phyloP scores from a whole-genome alignment of 306 rosid genomes.

The Spatholobus suberectus region DNA sequence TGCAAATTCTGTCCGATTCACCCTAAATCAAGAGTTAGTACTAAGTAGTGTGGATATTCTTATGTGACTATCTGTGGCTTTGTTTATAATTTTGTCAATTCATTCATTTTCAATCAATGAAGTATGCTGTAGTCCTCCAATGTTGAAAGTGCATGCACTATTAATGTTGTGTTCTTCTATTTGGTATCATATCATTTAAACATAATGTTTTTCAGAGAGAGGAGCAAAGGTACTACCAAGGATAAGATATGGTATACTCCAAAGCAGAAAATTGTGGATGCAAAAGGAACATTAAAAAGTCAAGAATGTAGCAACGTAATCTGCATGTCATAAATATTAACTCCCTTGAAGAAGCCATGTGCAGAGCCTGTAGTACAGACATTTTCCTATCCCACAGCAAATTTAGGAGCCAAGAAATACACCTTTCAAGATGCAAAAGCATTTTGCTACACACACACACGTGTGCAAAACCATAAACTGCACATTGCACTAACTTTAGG shows the following conservation, averaged over 20 bases:
- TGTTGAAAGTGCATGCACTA: neutral
- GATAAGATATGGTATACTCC: neutral
- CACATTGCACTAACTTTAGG: neutral
- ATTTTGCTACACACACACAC: neutral
- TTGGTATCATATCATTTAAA: neutral
- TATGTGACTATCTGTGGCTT: neutral
- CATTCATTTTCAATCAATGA: neutral
- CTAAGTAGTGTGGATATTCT: conserved; percentile 10
- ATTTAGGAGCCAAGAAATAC: conserved; percentile 13
- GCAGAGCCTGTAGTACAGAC: neutral
- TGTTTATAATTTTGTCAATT: neutral
- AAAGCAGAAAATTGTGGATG: neutral
- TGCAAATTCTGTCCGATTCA: conserved; percentile 70
- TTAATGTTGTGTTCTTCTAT: conserved; percentile 6
- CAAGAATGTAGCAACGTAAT: neutral
- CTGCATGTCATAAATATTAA: neutral
- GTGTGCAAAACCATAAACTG: neutral
- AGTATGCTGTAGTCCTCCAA: neutral
- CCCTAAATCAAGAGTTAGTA: conserved; percentile 84
- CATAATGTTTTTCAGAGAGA: neutral
- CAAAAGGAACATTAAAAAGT: neutral
- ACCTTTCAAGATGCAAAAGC: neutral
- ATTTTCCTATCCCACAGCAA: neutral
- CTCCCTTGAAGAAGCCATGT: neutral
- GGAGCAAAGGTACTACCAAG: neutral